Base-by-base conservation (phyloP, 768 basidiomycete species). In the Lanmaoa pseudosensibilis region DNA sequence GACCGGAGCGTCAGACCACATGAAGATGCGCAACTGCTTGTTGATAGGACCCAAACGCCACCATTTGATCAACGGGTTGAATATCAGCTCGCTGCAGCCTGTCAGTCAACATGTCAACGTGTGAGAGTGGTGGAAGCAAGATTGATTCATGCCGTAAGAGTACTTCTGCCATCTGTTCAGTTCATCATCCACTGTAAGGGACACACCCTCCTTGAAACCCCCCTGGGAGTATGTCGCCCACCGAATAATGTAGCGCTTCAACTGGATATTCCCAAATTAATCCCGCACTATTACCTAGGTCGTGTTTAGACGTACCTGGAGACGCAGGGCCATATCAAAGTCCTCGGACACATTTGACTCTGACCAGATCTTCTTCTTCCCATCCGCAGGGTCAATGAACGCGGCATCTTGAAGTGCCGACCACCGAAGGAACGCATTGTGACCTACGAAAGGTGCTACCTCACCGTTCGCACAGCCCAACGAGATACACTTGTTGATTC, bases 111-210 rank as follows among this genome's bases (percentile, higher is more conserved):
- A 32, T 83, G 67, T 84, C 19, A 55, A 19, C 18, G 40, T 21
- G 54, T 43, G 37, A 56, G 77, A 72, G 13, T 6, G 6, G 5
- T 7, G 16, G 5, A 7, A 69, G 65, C 78, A 80, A 23, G 64
- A 76, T 76, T 23, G 76, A 76, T 37, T 58, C 70, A 63, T 10
- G 65, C 87, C 89, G 71, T 90, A 91, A 0, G 88, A 77, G 59
- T 91, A 92, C 66, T 95, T 96, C 59, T 94, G 91, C 94, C 94
- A 97, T 8, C 94, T 71, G 67, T 94, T 94, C n/a, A 97, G 73
- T 66, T 97, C 94, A 65, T 97, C 94, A 54, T 94, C 92, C 55
- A 86, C 87, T 0, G 94, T 94, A 2, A 97, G 75, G 1, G 89
- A 91, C n/a, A 97, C 93, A 60, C 94, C 94, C 67, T 97, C 94